phyloP scores from a whole-genome alignment of 768 basidiomycete genomes.

The Gloeostereum incarnatum region DNA sequence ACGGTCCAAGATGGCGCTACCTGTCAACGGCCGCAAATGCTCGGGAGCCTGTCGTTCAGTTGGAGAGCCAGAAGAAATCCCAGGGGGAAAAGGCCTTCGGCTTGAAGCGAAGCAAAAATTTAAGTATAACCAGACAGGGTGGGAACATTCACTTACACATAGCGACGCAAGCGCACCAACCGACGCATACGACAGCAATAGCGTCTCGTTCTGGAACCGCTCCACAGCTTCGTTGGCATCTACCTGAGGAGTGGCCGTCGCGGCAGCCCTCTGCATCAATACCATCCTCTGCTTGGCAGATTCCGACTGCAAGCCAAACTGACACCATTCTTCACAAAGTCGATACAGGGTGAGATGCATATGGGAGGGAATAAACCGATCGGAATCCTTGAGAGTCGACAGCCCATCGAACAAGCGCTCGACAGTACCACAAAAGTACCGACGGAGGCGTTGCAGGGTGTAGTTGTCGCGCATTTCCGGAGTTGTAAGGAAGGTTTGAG shows the following conservation, averaged over 20 bases:
- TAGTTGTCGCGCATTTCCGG: conserved; percentile 68
- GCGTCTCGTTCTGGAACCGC: conserved; percentile 61
- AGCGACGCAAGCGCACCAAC: conserved; percentile 83
- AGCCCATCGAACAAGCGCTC: conserved; percentile 79
- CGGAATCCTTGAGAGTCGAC: conserved; percentile 59
- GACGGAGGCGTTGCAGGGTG: conserved; percentile 70
- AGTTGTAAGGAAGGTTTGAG: conserved; percentile 66
- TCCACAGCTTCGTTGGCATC: conserved; percentile 44
- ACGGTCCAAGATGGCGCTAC: conserved; percentile 48
- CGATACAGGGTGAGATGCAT: conserved; percentile 76
- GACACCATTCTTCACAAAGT: conserved; percentile 91
- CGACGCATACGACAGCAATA: conserved; percentile 68
- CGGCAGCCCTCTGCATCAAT: conserved; percentile 61
- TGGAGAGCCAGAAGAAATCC: conserved; percentile 50
- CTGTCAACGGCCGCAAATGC: conserved; percentile 42
- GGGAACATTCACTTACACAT: conserved; percentile 49
- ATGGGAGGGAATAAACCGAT: conserved; percentile 66
- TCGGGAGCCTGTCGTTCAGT: conserved; percentile 47
- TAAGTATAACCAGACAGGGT: background rate
- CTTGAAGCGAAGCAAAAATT: conserved; percentile 25
- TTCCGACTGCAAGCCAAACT: conserved; percentile 70
- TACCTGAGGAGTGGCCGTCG: conserved; percentile 42
- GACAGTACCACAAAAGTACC: conserved; percentile 86
- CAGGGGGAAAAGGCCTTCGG: conserved; percentile 70
- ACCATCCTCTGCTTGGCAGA: conserved; percentile 59